Evolutionary conservation across 2,329 filamentous ascomycete genomes (phyloP).

Genomic region (Domatiomyces globalis): DNA sequence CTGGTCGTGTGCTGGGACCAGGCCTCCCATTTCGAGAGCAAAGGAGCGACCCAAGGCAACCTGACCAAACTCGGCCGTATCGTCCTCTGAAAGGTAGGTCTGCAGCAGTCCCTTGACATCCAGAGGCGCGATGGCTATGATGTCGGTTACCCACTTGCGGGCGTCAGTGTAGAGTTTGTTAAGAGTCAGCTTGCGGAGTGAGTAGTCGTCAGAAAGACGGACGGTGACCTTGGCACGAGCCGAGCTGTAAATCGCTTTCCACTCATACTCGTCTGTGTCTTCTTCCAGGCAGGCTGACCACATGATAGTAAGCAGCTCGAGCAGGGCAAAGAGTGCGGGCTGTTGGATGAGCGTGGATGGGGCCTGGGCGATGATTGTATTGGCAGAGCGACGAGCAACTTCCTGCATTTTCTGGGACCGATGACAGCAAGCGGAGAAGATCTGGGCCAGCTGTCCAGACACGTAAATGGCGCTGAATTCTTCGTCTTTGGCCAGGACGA

Average conservation of each 20-base stretch:
- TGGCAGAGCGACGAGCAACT: conserved; percentile 68
- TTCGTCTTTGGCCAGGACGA: conserved; percentile 54
- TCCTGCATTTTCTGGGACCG: conserved; percentile 83
- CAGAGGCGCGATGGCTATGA: conserved; percentile 71
- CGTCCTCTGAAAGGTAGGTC: conserved; percentile 88
- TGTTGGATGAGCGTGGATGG: conserved; percentile 85
- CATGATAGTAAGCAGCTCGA: conserved; percentile 86
- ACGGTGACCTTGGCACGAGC: conserved; percentile 63
- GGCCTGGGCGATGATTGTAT: conserved; percentile 69
- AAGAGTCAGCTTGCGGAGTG: conserved; percentile 64
- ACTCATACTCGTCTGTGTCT: conserved; percentile 87
- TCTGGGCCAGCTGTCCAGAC: conserved; percentile 66
- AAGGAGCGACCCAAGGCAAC: conserved; percentile 88
- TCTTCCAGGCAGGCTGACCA: conserved; percentile 90
- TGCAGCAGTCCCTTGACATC: conserved; percentile 88
- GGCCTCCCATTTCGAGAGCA: conserved; percentile 77
- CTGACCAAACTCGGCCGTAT: conserved; percentile 80
- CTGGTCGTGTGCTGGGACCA: conserved; percentile 75
- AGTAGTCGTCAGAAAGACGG: conserved; percentile 86
- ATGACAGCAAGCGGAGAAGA: conserved; percentile 85
- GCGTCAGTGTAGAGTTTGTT: conserved; percentile 64
- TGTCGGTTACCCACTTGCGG: conserved; percentile 63
- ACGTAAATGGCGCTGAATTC: conserved; percentile 82
- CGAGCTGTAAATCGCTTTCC: conserved; percentile 67
- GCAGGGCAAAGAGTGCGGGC: conserved; percentile 75